phyloP scores from a whole-genome alignment of 176 grass and related monocot species.

The Urochloa ruziziensis region DNA sequence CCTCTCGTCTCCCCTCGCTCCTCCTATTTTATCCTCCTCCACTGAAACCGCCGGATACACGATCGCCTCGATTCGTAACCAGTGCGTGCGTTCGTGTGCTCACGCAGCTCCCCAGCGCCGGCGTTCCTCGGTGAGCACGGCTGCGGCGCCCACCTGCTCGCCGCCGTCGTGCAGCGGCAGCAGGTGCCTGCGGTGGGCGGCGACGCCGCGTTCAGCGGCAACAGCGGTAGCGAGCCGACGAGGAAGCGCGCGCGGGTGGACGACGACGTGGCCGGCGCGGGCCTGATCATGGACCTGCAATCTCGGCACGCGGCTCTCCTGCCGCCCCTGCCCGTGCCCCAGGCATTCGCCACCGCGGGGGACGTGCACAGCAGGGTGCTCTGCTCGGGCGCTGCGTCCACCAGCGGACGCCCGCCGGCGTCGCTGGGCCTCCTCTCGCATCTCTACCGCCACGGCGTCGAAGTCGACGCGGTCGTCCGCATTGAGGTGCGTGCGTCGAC shows the following conservation, averaged over 20 bases:
- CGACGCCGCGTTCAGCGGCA: slow-evolving; percentile 43
- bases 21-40: slow-evolving; percentile 2
- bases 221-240: not conserved
- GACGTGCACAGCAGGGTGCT: slow-evolving; percentile 4
- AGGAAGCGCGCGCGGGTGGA: slow-evolving; percentile 28
- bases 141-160: not conserved
- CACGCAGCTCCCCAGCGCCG: not conserved
- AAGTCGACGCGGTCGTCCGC: slow-evolving; percentile 66
- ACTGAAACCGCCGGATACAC: too few species aligned
- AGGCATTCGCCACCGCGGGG: not conserved
- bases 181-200: not conserved
- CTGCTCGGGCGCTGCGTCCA: slow-evolving; percentile 33
- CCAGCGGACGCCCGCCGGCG: slow-evolving; percentile 41
- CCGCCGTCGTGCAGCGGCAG: not conserved
- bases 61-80: not conserved
- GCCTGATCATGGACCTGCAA: not conserved
- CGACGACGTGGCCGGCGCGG: not conserved
- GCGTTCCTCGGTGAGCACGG: slow-evolving; percentile 9
- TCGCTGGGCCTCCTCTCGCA: slow-evolving; percentile 37
- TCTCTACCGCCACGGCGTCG: slow-evolving; percentile 48
- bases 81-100: not conserved
- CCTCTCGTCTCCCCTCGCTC: too few species aligned
- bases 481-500: slow-evolving; percentile 49
- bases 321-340: not conserved
- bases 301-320: not conserved